phyloP scores from a whole-genome alignment of 495 filamentous ascomycete genomes.

The Xylaria palmicola region DNA sequence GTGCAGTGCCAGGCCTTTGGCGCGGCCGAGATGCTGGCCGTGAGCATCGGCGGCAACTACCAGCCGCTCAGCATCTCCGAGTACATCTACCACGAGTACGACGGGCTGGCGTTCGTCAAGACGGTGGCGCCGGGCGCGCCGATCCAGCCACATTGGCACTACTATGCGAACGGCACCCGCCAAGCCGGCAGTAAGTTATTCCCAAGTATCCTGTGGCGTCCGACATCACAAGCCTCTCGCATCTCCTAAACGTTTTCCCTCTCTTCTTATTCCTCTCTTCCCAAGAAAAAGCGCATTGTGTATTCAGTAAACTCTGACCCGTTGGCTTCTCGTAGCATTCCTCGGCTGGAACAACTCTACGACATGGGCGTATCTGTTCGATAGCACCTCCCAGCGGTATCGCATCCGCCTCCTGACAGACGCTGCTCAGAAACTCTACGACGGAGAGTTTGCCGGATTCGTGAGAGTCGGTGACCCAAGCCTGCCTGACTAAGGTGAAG shows the following conservation, averaged over 20 bases:
- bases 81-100: conserved; percentile 24
- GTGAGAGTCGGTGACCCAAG: conserved; percentile 18
- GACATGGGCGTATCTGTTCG: conserved; percentile 22
- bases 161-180: conserved; percentile 23
- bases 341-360: conserved; percentile 22
- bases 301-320: too few species aligned
- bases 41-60: conserved; percentile 16
- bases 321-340: conserved; percentile 1
- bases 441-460: conserved; percentile 22
- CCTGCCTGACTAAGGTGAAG: conserved; percentile 11
- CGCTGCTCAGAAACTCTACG: background rate
- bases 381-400: conserved; percentile 7
- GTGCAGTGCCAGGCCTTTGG: conserved; percentile 24
- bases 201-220: too few species aligned
- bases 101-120: conserved; percentile 20
- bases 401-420: conserved; percentile 20
- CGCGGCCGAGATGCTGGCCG: conserved; percentile 21
- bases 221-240: too few species aligned
- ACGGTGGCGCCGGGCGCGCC: conserved; percentile 16
- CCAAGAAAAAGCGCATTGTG: too few species aligned
- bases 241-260: too few species aligned
- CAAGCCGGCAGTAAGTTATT: conserved; percentile 10
- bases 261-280: too few species aligned
- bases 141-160: conserved; percentile 26
- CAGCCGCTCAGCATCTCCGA: conserved; percentile 23